A percentile compares a stretch with the other conserved stretches of the same genome.
phyloP scores from a whole-genome alignment of 2,329 filamentous ascomycete species.

The Sporothrix dimorphospora region DNA sequence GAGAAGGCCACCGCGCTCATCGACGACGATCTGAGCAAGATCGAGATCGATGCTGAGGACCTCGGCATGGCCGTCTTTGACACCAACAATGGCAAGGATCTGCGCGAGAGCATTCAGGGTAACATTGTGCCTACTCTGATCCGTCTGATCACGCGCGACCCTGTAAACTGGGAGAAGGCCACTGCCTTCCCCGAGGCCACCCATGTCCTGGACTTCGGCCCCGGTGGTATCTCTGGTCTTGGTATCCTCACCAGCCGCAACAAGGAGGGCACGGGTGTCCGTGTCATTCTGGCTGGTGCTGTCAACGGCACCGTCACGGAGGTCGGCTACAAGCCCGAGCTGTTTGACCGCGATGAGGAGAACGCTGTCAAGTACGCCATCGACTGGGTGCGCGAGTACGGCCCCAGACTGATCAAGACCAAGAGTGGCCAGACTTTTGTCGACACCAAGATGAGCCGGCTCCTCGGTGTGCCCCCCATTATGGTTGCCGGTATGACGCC shows the following conservation, averaged over 20 bases:
- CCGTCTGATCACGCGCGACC: conserved; percentile 90
- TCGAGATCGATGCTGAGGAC: conserved; percentile 72
- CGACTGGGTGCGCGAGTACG: conserved; percentile 97
- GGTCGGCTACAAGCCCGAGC: conserved; percentile 95
- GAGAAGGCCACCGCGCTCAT: conserved; percentile 79
- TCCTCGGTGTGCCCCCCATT: conserved; percentile 81
- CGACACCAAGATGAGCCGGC: conserved; percentile 92
- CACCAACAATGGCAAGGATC: conserved; percentile 84
- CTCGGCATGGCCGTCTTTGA: conserved; percentile 87
- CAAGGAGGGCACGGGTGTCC: conserved; percentile 97
- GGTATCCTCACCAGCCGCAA: conserved; percentile 97
- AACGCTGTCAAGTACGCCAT: conserved; percentile 92
- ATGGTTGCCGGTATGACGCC: conserved; percentile 96
- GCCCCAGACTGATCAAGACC: conserved; percentile 88
- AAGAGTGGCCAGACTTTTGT: conserved; percentile 88
- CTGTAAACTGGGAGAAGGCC: conserved; percentile 94
- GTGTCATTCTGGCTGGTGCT: conserved; percentile 92
- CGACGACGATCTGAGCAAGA: conserved; percentile 81
- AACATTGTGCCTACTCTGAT: conserved; percentile 86
- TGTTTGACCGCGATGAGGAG: conserved; percentile 95
- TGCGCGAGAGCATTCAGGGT: conserved; percentile 69
- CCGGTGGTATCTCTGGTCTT: conserved; percentile 93
- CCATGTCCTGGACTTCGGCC: conserved; percentile 95
- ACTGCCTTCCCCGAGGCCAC: conserved; percentile 89
- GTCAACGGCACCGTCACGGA: conserved; percentile 88